Conservation (phyloP, 2,329 filamentous ascomycete species). For the Beauveria asiatica region DNA sequence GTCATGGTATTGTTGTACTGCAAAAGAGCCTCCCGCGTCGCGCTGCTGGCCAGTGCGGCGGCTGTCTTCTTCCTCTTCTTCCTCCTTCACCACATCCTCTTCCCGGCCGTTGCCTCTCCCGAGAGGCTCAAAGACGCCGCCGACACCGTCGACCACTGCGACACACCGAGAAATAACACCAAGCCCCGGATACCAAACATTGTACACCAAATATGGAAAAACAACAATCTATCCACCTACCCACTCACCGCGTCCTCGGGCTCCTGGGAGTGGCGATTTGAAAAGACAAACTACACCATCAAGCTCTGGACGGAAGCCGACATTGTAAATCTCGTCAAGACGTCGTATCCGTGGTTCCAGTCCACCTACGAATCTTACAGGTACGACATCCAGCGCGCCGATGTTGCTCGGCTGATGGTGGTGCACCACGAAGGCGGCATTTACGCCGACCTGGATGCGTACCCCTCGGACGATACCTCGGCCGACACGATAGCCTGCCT, state of each 20-base stretch:
- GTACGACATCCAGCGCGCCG: constrained; percentile 18
- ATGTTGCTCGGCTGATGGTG: constrained; percentile 17
- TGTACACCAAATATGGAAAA: constrained; percentile 20
- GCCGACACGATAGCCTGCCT: constrained; percentile 13
- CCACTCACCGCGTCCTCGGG: constrained; percentile 10
- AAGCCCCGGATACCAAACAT: constrained; percentile 13
- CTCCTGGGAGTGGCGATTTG: constrained; percentile 14
- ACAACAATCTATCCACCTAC: constrained; percentile 14
- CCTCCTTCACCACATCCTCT: not conserved
- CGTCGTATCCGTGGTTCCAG: constrained; percentile 16
- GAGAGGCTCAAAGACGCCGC: not conserved
- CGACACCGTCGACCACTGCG: constrained; percentile 3
- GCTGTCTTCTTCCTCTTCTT: not conserved
- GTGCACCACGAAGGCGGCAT: constrained; percentile 18
- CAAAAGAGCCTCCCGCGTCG: not conserved
- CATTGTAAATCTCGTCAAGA: constrained; percentile 13
- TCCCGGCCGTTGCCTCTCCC: not conserved
- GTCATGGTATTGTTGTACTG: not conserved
- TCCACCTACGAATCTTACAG: constrained; percentile 17
- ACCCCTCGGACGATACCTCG: constrained; percentile 10
- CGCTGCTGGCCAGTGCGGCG: not conserved
- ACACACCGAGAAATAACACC: not conserved
- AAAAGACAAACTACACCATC: constrained; percentile 16
- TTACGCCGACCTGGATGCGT: constrained; percentile 19
- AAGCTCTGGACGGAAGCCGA: constrained; percentile 19